Base-by-base conservation (phyloP, 805 yeast species). In the Kuraishia ogatae region DNA sequence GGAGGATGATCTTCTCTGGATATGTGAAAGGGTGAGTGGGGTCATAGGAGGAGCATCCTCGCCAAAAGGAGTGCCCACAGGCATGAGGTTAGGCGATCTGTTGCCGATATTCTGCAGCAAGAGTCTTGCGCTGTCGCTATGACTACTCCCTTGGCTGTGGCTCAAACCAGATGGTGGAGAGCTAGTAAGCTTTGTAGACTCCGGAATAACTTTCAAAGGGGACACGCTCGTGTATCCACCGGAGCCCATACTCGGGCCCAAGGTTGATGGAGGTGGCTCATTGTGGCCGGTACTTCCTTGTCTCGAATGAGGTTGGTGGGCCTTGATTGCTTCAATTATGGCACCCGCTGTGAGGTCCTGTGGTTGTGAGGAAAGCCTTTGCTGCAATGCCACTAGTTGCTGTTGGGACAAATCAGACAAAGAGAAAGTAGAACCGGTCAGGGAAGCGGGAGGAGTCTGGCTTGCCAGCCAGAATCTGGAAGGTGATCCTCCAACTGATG, bases 401-500 rank as follows among this genome's bases (percentile, higher is more conserved):
- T 47, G 49, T 2, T 47, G 49, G 3, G 49, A 47, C 4, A 47
- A 19, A 22, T 13, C 19, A 15, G 49, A 47, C 20, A 47, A 19
- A 4, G 49, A 47, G 24, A 47, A 47, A 15, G 49, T 13, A 22
- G 22, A 22, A 22, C 49, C 49, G 10, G 23, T 22, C 22, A 49
- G 19, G 10, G 51, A 49, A 3, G 29, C 51, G 6, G 84, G 84
- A 1, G 84, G 84, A 0, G 84, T 78, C 53, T 76, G 77, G 21
- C 78, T 73, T n/a, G 75, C 71, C 50, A 81, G 66, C 74, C 80
- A 76, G 58, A 81, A 79, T 52, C 79, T 65, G 3, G 84, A 79
- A 1, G 85, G 85, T 0, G 83, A 79, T 5, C 81, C 82, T 2
- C 79, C 77, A 17, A 80, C 52, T 3, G 83, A 78, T 0, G 77